These are phyloP conservation scores for Aspergillus panamensis DNA, from an alignment of 495 filamentous ascomycete genomes.

Conservation along the genomic window DNA sequence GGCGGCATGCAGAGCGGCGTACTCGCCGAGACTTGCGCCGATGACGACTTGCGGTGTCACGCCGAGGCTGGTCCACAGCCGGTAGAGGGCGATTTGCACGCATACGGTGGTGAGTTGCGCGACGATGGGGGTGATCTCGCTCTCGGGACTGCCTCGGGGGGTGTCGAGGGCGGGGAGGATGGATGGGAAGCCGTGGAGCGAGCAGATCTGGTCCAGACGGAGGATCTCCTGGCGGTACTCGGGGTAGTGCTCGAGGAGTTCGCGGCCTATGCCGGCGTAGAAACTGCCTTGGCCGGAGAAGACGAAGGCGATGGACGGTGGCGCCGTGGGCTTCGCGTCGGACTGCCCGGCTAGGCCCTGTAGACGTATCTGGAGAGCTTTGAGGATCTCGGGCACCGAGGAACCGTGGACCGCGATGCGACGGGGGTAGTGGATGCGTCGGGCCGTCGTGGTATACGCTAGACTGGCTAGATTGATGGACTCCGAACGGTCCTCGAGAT, in stretches of 20 bases:
- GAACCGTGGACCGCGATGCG: not conserved
- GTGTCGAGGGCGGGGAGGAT: conserved; percentile 18
- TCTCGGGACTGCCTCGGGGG: not conserved
- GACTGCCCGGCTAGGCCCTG: not conserved
- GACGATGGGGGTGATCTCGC: not conserved
- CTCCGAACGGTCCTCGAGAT: too few species aligned
- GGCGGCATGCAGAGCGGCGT: not conserved
- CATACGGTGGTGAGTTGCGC: not conserved
- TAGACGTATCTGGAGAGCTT: not conserved
- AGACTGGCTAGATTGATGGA: conserved; percentile 16
- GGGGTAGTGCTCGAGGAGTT: conserved; percentile 26
- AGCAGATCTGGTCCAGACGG: conserved; percentile 29
- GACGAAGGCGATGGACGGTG: conserved; percentile 49
- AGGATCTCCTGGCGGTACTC: conserved; percentile 29
- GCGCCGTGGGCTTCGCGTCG: not conserved
- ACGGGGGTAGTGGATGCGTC: conserved; percentile 15
- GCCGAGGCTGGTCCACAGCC: not conserved
- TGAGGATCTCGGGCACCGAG: not conserved
- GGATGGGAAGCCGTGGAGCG: conserved; percentile 31
- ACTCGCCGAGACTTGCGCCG: not conserved
- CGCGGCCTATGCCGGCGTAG: conserved; percentile 35
- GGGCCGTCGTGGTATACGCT: conserved; percentile 23
- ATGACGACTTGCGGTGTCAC: not conserved
- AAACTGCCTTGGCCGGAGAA: conserved; percentile 70
- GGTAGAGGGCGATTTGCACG: not conserved